Evolutionary conservation across 805 yeast genomes (phyloP).

Genomic region (Yamadazyma laniorum): DNA sequence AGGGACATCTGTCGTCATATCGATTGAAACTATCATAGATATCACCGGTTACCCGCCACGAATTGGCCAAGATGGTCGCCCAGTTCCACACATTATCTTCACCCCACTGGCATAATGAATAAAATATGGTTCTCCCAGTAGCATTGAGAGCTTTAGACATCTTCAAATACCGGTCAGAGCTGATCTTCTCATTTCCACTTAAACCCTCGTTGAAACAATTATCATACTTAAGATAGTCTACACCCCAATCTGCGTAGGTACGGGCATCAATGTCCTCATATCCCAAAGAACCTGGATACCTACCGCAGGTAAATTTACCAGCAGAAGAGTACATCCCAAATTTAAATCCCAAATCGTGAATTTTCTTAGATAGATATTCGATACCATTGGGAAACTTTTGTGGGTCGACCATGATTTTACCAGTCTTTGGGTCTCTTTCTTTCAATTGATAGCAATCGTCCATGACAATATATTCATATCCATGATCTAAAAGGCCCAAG

Average conservation of each 20-base stretch:
- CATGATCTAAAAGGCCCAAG: constrained; percentile 22
- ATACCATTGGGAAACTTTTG: constrained; percentile 24
- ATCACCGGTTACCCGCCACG: constrained; percentile 31
- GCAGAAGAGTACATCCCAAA: constrained; percentile 34
- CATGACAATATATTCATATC: constrained; percentile 26
- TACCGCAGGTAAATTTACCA: constrained; percentile 30
- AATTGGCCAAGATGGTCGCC: constrained; percentile 25
- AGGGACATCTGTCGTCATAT: constrained; percentile 25
- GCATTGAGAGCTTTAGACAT: constrained; percentile 26
- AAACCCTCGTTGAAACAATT: constrained; percentile 28
- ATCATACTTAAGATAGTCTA: constrained; percentile 30
- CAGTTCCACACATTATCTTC: constrained; percentile 28
- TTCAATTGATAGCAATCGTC: constrained; percentile 29
- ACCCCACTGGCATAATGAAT: constrained; percentile 31
- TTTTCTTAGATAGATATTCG: constrained; percentile 18
- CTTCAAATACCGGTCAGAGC: constrained; percentile 21
- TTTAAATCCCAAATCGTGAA: constrained; percentile 22
- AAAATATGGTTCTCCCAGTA: constrained; percentile 27
- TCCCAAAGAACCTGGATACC: constrained; percentile 27
- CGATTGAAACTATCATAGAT: constrained; percentile 15
- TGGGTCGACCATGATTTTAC: constrained; percentile 17
- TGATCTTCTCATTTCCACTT: constrained; percentile 22
- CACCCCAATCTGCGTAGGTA: constrained; percentile 24
- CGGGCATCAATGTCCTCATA: constrained; percentile 25
- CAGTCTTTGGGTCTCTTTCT: constrained; percentile 15